phyloP scores from a whole-genome alignment of 805 yeast species.

The Cyberlindnera xishuangbannaensis region DNA sequence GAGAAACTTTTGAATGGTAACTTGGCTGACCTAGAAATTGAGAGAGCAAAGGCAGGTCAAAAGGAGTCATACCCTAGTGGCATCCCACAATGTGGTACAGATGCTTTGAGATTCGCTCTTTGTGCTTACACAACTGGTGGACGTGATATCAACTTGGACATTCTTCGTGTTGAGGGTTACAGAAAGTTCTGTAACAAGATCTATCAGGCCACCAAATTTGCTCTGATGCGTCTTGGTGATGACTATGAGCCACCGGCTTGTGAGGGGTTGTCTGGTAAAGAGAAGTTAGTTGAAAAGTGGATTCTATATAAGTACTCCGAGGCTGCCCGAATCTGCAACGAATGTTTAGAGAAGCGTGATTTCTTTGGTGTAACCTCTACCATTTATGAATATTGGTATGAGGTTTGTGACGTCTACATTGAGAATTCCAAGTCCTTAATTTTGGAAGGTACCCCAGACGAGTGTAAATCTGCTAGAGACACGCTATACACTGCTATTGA shows the following conservation, averaged over 20 bases:
- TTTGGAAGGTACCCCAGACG: constrained; percentile 81
- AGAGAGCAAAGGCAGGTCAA: constrained; percentile 85
- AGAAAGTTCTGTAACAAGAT: constrained; percentile 99
- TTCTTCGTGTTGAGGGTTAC: constrained; percentile 96
- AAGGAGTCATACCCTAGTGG: constrained; percentile 88
- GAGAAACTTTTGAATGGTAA: constrained; percentile 75
- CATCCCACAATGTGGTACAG: constrained; percentile 99
- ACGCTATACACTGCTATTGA: constrained; percentile 91
- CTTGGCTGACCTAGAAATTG: constrained; percentile 83
- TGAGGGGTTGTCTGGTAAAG: constrained; percentile 63
- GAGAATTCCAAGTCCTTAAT: constrained; percentile 94
- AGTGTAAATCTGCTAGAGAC: constrained; percentile 86
- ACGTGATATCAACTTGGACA: constrained; percentile 94
- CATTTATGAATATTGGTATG: constrained; percentile 91
- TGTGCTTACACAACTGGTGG: constrained; percentile 99
- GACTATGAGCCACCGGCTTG: constrained; percentile 78
- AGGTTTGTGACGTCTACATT: constrained; percentile 95
- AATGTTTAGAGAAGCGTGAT: constrained; percentile 74
- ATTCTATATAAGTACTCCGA: constrained; percentile 78
- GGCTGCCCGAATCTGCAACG: constrained; percentile 59
- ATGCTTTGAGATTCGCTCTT: constrained; percentile 94
- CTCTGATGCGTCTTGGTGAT: constrained; percentile 84
- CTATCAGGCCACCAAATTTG: constrained; percentile 97
- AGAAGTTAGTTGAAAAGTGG: constrained; percentile 94
- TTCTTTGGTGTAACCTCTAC: constrained; percentile 83